Percentiles rank a stretch among this genome's conserved stretches.
Conservation (phyloP, 2,329 filamentous ascomycete genomes). For the Talaromyces sp. region DNA sequence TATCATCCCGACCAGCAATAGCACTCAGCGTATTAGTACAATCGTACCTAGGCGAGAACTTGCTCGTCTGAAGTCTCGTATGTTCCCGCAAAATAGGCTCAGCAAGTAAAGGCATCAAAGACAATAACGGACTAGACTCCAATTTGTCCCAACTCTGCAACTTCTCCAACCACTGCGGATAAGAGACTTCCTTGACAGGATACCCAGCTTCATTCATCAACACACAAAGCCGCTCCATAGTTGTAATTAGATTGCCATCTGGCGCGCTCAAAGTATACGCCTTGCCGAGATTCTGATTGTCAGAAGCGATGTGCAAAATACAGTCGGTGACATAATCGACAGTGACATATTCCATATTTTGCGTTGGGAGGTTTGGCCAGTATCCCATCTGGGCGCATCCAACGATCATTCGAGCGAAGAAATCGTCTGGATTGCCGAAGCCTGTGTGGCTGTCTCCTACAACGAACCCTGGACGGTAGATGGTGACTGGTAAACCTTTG, state of each 20-base stretch:
- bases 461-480: slow-evolving; percentile 81
- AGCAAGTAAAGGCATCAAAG: not conserved
- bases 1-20: too few relatives aligned
- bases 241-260: not conserved
- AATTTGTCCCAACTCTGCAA: not conserved
- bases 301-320: slow-evolving; percentile 26
- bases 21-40: too few relatives aligned
- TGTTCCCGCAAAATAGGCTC: not conserved
- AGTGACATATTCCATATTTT: slow-evolving; percentile 31
- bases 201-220: not conserved
- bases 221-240: not conserved
- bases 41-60: not conserved
- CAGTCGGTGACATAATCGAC: slow-evolving; percentile 27
- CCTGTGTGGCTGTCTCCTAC: slow-evolving; percentile 70
- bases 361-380: slow-evolving; percentile 28
- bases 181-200: not conserved
- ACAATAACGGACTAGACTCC: not conserved
- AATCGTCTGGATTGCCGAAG: slow-evolving; percentile 72
- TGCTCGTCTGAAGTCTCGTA: not conserved
- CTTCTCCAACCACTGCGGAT: not conserved
- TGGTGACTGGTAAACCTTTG: slow-evolving; percentile 69
- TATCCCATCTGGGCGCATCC: slow-evolving; percentile 72
- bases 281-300: not conserved
- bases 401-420: slow-evolving; percentile 77
- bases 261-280: not conserved